Conservation (phyloP, 2,329 filamentous ascomycete species). For the Aspergillus japonicus region DNA sequence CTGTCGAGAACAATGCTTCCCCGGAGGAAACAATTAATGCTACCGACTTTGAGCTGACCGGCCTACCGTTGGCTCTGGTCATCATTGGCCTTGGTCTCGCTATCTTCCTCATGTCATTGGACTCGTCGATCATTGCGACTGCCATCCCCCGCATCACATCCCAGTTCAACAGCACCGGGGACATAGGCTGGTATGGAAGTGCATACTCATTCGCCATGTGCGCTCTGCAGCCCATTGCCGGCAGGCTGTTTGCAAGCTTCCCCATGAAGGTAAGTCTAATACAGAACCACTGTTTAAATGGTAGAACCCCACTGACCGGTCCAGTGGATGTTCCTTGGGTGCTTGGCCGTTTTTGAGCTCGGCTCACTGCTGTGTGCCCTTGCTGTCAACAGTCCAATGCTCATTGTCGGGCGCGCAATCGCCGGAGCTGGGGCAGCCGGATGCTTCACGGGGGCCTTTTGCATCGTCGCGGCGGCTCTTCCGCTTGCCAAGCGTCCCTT, state of each 20-base stretch:
- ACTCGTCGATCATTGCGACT: slow-evolving; percentile 18
- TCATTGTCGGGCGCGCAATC: slow-evolving; percentile 28
- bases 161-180: slow-evolving; percentile 24
- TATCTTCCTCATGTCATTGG: slow-evolving; percentile 4
- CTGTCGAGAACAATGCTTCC: too few species aligned
- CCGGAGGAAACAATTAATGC: too few species aligned
- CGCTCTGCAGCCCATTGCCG: slow-evolving; percentile 26
- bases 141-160: slow-evolving; percentile 25
- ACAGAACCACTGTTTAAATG: not conserved
- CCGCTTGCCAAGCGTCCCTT: not conserved
- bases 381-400: slow-evolving; percentile 24
- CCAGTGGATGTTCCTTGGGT: too few species aligned
- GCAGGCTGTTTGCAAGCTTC: slow-evolving; percentile 27
- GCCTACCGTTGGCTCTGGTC: too few species aligned
- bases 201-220: slow-evolving; percentile 25
- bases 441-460: slow-evolving; percentile 24
- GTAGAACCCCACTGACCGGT: too few species aligned
- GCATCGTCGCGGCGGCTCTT: slow-evolving; percentile 10
- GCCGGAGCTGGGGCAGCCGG: slow-evolving; percentile 27
- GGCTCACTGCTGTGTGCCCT: slow-evolving; percentile 19
- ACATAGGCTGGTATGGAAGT: slow-evolving; percentile 28
- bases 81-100: too few species aligned
- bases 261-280: slow-evolving; percentile 19
- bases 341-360: too few species aligned
- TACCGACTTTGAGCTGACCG: too few species aligned